Conservation (phyloP, 306 rosid species). For the Acmispon strigosus region DNA sequence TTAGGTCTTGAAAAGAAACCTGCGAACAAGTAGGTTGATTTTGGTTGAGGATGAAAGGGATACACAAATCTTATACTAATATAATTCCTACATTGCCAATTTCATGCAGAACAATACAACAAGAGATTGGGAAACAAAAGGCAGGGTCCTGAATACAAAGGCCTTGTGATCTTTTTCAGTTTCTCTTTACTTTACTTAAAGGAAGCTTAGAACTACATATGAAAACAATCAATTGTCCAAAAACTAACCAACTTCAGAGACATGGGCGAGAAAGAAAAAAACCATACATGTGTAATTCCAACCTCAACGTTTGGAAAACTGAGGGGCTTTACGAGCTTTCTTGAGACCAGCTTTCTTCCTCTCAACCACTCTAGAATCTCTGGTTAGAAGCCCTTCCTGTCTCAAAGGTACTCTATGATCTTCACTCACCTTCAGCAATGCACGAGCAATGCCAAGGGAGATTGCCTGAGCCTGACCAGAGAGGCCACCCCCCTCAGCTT, state of each 20-base stretch:
- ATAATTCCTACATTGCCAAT: background rate
- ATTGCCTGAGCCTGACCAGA: slow-evolving; percentile 98
- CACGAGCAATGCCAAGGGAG: slow-evolving; percentile 91
- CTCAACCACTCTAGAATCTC: slow-evolving; percentile 94
- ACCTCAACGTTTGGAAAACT: slow-evolving; percentile 87
- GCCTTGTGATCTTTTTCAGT: background rate
- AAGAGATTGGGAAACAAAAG: background rate
- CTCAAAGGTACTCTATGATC: slow-evolving; percentile 73
- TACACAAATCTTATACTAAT: background rate
- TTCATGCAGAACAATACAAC: slow-evolving; percentile 14
- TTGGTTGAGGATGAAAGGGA: background rate
- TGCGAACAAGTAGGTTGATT: background rate
- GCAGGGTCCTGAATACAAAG: slow-evolving; percentile 12
- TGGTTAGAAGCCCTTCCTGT: slow-evolving; percentile 85
- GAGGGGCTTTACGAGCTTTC: slow-evolving; percentile 99
- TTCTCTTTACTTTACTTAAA: background rate
- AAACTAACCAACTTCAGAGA: slow-evolving; percentile 19
- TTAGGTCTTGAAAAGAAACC: background rate
- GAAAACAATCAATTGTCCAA: slow-evolving; percentile 8
- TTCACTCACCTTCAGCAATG: slow-evolving; percentile 80
- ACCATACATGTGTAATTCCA: slow-evolving; percentile 10
- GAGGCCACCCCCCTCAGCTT: slow-evolving; percentile 93
- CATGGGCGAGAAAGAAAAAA: background rate
- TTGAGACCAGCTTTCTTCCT: slow-evolving; percentile 93
- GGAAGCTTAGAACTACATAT: slow-evolving; percentile 12